Evolutionary conservation across 306 rosid genomes (phyloP).

Genomic region (Morella rubra): DNA sequence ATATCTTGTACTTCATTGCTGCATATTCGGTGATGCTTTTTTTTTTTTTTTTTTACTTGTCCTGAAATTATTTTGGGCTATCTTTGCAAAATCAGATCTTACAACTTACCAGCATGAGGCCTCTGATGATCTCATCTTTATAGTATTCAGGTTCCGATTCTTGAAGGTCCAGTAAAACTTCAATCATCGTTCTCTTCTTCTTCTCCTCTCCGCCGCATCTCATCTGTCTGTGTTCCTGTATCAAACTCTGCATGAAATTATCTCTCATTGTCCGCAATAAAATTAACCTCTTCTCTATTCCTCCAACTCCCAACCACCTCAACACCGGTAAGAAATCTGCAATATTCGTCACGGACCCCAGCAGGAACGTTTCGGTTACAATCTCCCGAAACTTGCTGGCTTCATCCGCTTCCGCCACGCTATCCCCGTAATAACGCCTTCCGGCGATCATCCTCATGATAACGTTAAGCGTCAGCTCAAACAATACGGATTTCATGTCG

Average conservation of each 20-base stretch:
- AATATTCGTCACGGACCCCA: not conserved
- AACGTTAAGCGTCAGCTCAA: constrained; percentile 11
- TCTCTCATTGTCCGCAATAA: constrained; percentile 23
- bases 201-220: not conserved
- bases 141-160: constrained; percentile 32
- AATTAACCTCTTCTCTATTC: constrained; percentile 23
- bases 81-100: not conserved
- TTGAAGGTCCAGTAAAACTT: constrained; percentile 23
- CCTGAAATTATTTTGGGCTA: not conserved
- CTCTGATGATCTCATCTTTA: constrained; percentile 30
- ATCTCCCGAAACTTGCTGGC: not conserved
- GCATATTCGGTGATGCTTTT: too few species aligned
- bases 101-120: constrained; percentile 26
- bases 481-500: constrained; percentile 21
- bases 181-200: constrained; percentile 19
- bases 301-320: not conserved
- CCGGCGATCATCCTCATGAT: constrained; percentile 2
- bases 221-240: constrained; percentile 13
- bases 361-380: not conserved
- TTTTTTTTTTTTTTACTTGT: too few species aligned
- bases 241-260: constrained; percentile 23
- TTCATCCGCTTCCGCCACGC: not conserved
- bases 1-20: too few species aligned
- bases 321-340: constrained; percentile 19
- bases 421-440: not conserved